phyloP scores from a whole-genome alignment of 768 basidiomycete genomes.

The Podaxis sp. region DNA sequence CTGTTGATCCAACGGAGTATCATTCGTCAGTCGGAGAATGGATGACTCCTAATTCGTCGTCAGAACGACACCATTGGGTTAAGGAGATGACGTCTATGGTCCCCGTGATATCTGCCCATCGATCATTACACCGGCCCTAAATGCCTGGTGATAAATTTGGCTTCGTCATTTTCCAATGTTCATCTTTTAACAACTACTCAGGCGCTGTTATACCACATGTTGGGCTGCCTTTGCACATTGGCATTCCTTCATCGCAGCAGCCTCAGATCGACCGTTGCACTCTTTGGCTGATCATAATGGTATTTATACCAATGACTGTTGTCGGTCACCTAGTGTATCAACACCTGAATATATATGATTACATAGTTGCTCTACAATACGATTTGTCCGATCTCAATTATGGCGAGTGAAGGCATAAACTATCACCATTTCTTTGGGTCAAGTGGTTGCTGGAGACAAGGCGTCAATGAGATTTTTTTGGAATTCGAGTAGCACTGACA shows the following conservation, averaged over 20 bases:
- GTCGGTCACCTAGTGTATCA: slow-evolving; percentile 68
- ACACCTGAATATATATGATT: slow-evolving; percentile 22
- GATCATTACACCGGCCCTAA: slow-evolving; percentile 46
- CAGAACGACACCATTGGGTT: not conserved
- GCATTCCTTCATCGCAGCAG: slow-evolving; percentile 52
- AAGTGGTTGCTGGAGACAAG: not conserved
- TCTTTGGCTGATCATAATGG: slow-evolving; percentile 62
- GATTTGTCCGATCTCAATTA: not conserved
- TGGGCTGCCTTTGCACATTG: slow-evolving; percentile 37
- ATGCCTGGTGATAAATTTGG: slow-evolving; percentile 21
- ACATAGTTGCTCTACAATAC: not conserved
- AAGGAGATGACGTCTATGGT: not conserved
- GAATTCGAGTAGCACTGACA: not conserved
- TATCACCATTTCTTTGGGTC: not conserved
- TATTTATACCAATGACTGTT: slow-evolving; percentile 36
- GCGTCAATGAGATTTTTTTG: not conserved
- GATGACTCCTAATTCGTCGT: not conserved
- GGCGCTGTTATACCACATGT: slow-evolving; percentile 58
- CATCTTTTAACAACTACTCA: slow-evolving; percentile 71
- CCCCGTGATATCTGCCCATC: not conserved
- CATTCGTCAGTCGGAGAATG: too few relatives aligned
- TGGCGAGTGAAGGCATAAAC: not conserved
- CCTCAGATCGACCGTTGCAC: slow-evolving; percentile 60
- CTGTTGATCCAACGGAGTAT: too few relatives aligned
- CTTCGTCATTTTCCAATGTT: slow-evolving; percentile 7